These are phyloP conservation scores for Biscogniauxia mediterranea DNA, from an alignment of 2,329 filamentous ascomycete species.

Conservation along the genomic window DNA sequence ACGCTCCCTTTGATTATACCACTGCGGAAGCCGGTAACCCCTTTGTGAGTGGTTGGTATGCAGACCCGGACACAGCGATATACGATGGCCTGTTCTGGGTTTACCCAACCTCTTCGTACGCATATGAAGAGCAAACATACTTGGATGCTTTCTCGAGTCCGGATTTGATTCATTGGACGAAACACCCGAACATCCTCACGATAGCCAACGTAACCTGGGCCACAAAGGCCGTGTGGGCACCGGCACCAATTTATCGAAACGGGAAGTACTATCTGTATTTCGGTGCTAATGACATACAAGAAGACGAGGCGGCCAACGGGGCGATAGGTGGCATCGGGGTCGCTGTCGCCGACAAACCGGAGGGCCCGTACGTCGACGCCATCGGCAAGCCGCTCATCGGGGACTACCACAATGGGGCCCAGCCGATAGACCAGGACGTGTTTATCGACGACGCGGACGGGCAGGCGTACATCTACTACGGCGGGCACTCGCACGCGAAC, in stretches of 20 bases:
- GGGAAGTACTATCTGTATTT: constrained; percentile 51
- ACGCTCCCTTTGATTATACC: constrained; percentile 31
- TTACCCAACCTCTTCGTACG: constrained; percentile 44
- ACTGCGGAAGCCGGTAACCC: constrained; percentile 46
- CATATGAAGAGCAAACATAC: constrained; percentile 47
- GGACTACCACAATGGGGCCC: constrained; percentile 44
- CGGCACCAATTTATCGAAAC: constrained; percentile 42
- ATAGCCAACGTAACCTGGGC: constrained; percentile 42
- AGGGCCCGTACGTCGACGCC: constrained; percentile 41
- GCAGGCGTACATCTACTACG: constrained; percentile 44
- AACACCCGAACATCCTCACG: constrained; percentile 43
- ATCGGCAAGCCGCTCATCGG: constrained; percentile 42
- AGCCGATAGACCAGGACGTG: constrained; percentile 47
- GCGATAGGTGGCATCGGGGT: constrained; percentile 42
- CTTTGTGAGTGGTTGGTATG: constrained; percentile 49
- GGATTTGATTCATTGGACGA: constrained; percentile 49
- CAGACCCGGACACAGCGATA: constrained; percentile 48
- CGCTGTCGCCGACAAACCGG: constrained; percentile 35
- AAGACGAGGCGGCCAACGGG: constrained; percentile 26
- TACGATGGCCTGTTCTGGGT: constrained; percentile 47
- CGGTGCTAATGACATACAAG: constrained; percentile 46
- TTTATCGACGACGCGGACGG: constrained; percentile 40
- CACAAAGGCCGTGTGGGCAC: constrained; percentile 46
- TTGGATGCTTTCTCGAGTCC: constrained; percentile 50
- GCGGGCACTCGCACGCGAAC: constrained; percentile 41